phyloP scores from a whole-genome alignment of 768 basidiomycete genomes.

The Tricholoma sp. region DNA sequence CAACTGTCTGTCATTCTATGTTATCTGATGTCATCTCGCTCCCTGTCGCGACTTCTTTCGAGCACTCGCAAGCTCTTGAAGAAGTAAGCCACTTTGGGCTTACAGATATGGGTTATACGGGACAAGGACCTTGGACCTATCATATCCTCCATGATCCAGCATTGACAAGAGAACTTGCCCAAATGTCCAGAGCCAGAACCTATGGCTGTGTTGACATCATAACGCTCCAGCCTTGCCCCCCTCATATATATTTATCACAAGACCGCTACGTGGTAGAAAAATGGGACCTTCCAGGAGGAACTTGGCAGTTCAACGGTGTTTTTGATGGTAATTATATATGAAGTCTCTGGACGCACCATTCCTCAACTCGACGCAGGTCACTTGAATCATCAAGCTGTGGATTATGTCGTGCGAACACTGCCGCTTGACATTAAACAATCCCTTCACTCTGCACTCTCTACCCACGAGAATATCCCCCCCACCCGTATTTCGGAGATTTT shows the following conservation, averaged over 20 bases:
- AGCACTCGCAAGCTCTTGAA: slow-evolving; percentile 44
- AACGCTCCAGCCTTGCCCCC: slow-evolving; percentile 42
- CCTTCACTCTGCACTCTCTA: slow-evolving; percentile 14
- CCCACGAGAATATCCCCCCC: neutral
- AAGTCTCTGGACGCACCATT: neutral
- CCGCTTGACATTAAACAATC: slow-evolving; percentile 27
- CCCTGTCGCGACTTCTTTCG: slow-evolving; percentile 38
- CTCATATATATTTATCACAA: slow-evolving; percentile 36
- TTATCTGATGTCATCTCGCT: slow-evolving; percentile 29
- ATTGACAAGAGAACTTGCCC: slow-evolving; percentile 34
- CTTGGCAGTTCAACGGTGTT: slow-evolving; percentile 41
- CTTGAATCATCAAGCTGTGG: slow-evolving; percentile 42
- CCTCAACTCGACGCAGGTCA: slow-evolving; percentile 27
- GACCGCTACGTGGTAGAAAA: slow-evolving; percentile 40
- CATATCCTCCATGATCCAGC: slow-evolving; percentile 37
- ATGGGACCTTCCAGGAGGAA: slow-evolving; percentile 32
- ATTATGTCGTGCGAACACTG: slow-evolving; percentile 30
- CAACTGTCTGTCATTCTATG: slow-evolving; percentile 1
- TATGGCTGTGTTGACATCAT: slow-evolving; percentile 7
- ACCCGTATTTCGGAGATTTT: slow-evolving; percentile 28
- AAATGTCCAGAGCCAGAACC: slow-evolving; percentile 27
- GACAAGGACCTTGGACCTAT: slow-evolving; percentile 50
- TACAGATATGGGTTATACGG: slow-evolving; percentile 51
- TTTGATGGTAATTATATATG: slow-evolving; percentile 37
- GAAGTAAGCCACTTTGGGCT: slow-evolving; percentile 48